Evolutionary conservation across 2,329 filamentous ascomycete species (phyloP).

Genomic region (Acrodontium crateriforme): DNA sequence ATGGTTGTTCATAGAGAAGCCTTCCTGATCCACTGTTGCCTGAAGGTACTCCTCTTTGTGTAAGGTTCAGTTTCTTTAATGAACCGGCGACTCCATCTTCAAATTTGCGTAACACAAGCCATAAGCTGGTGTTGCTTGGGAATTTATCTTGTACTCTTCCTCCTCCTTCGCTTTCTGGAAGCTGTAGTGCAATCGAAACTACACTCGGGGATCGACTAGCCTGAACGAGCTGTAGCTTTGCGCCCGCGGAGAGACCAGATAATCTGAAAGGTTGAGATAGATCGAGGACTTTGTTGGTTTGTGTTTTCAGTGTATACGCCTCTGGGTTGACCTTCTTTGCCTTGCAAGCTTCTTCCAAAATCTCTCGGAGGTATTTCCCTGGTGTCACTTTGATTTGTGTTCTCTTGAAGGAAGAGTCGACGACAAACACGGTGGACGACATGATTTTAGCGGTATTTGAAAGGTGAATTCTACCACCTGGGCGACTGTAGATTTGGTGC

Average conservation of each 20-base stretch:
- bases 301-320: slow-evolving; percentile 72
- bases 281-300: slow-evolving; percentile 76
- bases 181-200: slow-evolving; percentile 77
- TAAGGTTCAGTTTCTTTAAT: slow-evolving; percentile 54
- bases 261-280: slow-evolving; percentile 73
- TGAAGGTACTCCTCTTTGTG: slow-evolving; percentile 62
- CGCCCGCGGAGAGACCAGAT: slow-evolving; percentile 68
- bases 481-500: too few relatives aligned
- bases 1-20: slow-evolving; percentile 76
- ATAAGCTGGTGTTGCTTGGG: slow-evolving; percentile 73
- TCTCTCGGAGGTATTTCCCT: slow-evolving; percentile 66
- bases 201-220: slow-evolving; percentile 73
- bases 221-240: slow-evolving; percentile 83
- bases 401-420: slow-evolving; percentile 65
- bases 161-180: slow-evolving; percentile 60
- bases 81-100: slow-evolving; percentile 56
- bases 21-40: slow-evolving; percentile 50
- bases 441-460: too few relatives aligned
- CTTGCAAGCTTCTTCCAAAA: slow-evolving; percentile 73
- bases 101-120: slow-evolving; percentile 80
- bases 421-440: slow-evolving; percentile 76
- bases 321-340: slow-evolving; percentile 63
- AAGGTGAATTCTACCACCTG: too few relatives aligned
- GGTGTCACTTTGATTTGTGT: slow-evolving; percentile 73
- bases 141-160: slow-evolving; percentile 72